phyloP scores from a whole-genome alignment of 139 green algal species.

The Nannochloris sp. region DNA sequence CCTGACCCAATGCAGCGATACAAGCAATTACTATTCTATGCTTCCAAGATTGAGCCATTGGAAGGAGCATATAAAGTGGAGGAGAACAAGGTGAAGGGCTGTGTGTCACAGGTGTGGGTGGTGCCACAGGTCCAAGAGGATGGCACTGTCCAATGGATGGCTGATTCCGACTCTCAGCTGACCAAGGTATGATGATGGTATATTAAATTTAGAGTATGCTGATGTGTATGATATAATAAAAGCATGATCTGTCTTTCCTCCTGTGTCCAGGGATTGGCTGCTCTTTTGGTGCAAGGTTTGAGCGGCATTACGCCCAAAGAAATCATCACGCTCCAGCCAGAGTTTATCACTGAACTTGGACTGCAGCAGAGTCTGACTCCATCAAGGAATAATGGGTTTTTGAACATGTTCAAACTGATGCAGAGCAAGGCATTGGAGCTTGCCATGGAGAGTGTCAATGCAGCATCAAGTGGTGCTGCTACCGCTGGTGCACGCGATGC shows the following conservation, averaged over 20 bases:
- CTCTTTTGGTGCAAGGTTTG: slow-evolving; percentile 83
- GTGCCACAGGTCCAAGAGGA: slow-evolving; percentile 53
- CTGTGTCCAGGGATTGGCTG: slow-evolving; percentile 50
- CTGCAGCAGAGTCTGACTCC: slow-evolving; percentile 92
- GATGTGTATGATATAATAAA: no score
- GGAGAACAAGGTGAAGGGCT: slow-evolving; percentile 93
- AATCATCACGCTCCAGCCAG: slow-evolving; percentile 42
- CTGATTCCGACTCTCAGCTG: slow-evolving; percentile 92
- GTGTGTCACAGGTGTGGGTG: slow-evolving; percentile 93
- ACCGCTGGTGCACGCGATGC: neutral
- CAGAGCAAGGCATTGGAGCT: slow-evolving; percentile 67
- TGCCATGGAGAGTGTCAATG: slow-evolving; percentile 10
- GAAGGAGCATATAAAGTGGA: slow-evolving; percentile 49
- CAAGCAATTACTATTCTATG: slow-evolving; percentile 97
- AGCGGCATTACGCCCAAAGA: slow-evolving; percentile 68
- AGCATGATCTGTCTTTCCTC: neutral
- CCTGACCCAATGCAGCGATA: slow-evolving; percentile 71
- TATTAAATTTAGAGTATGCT: neutral
- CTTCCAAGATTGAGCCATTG: slow-evolving; percentile 78
- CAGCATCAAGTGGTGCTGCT: neutral
- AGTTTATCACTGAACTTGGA: slow-evolving; percentile 87
- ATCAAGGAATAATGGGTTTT: slow-evolving; percentile 95
- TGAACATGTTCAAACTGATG: slow-evolving; percentile 94
- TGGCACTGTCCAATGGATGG: slow-evolving; percentile 76
- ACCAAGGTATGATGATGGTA: slow-evolving; percentile 57